phyloP scores from a whole-genome alignment of 176 grass and related monocot species.

The Eragrostis nindensis region DNA sequence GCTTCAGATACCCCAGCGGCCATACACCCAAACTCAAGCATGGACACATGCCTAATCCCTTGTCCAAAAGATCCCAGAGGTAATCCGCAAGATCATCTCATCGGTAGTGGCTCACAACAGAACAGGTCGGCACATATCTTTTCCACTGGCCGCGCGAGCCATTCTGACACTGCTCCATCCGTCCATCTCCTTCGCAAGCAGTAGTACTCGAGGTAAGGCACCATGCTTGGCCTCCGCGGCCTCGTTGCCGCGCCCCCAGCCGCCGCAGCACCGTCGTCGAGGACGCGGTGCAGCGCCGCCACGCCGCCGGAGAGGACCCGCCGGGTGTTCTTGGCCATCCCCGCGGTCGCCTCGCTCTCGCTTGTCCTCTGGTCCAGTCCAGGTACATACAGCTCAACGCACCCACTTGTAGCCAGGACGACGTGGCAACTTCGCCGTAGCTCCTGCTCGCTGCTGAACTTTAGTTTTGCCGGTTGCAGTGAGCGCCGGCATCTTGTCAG shows the following conservation, averaged over 20 bases:
- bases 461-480: constrained; percentile 47
- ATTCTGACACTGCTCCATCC: neutral
- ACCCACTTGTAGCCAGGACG: neutral
- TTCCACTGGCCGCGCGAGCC: neutral
- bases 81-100: neutral
- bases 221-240: constrained; percentile 52
- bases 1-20: neutral
- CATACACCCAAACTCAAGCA: neutral
- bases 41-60: neutral
- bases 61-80: neutral
- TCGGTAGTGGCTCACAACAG: constrained; percentile 40
- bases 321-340: constrained; percentile 41
- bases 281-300: constrained; percentile 6
- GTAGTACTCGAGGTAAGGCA: neutral
- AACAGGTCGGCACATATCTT: constrained; percentile 27
- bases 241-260: constrained; percentile 25
- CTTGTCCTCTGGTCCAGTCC: constrained; percentile 68
- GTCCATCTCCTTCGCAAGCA: neutral
- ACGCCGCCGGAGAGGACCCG: constrained; percentile 24
- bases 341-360: constrained; percentile 56
- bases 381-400: no score
- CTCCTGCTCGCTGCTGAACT: neutral
- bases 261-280: constrained; percentile 4
- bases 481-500: constrained; percentile 91
- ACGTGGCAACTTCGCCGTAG: neutral